Evolutionary conservation across 352 stramenopile genomes (phyloP).

Genomic region (Globisporangium iwayamae): DNA sequence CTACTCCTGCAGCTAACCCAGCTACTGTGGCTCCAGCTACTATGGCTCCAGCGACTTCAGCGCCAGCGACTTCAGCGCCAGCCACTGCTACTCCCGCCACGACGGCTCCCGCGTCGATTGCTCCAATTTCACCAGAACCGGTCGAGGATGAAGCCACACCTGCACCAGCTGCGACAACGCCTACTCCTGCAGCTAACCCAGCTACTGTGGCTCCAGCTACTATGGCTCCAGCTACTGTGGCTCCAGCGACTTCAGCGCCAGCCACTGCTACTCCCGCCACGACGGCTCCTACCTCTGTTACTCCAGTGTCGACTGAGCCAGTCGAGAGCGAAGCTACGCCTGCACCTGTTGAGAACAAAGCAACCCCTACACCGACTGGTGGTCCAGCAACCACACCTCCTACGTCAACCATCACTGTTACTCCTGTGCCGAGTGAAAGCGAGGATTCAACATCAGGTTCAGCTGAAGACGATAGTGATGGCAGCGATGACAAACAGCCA

Average conservation of each 20-base stretch:
- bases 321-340: too few relatives aligned
- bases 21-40: not conserved
- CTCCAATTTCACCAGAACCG: too few relatives aligned
- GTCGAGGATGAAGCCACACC: too few relatives aligned
- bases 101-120: too few relatives aligned
- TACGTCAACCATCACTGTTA: too few relatives aligned
- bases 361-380: not conserved
- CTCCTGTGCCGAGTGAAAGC: too few relatives aligned
- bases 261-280: slow-evolving; percentile 25
- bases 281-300: too few relatives aligned
- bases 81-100: slow-evolving; percentile 24
- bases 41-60: slow-evolving; percentile 32
- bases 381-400: not conserved
- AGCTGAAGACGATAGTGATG: too few relatives aligned
- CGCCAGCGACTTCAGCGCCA: slow-evolving; percentile 39
- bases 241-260: slow-evolving; percentile 40
- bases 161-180: not conserved
- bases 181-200: not conserved
- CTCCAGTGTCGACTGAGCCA: too few relatives aligned
- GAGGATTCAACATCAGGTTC: too few relatives aligned
- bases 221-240: slow-evolving; percentile 33
- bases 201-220: not conserved
- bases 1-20: not conserved
- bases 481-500: too few relatives aligned
- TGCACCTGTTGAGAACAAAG: not conserved